Percentiles rank a stretch among this genome's conserved stretches.
Evolutionary conservation across 345 rosid species (phyloP).

Genomic region (Melaleuca alternifolia): DNA sequence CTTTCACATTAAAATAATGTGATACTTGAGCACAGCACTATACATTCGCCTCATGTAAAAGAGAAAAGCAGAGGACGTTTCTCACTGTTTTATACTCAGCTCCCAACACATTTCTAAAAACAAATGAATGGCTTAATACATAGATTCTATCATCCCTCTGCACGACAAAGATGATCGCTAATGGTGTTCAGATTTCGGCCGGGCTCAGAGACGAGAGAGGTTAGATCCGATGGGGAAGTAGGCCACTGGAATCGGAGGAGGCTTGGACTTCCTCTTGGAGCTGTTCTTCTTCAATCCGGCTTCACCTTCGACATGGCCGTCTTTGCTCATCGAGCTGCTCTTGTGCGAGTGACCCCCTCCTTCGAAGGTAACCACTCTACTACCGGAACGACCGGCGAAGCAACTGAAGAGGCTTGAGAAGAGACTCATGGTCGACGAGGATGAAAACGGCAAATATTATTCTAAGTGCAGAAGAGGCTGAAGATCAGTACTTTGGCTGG

Average conservation of each 20-base stretch:
- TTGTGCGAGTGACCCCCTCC: neutral
- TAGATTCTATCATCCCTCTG: neutral
- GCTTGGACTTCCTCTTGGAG: neutral
- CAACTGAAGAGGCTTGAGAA: conserved; percentile 4
- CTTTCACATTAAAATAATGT: neutral
- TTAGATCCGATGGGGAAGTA: conserved; percentile 8
- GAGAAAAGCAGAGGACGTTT: neutral
- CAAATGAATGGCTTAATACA: neutral
- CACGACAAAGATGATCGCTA: neutral
- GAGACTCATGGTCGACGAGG: neutral
- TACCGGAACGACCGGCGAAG: neutral
- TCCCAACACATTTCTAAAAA: neutral
- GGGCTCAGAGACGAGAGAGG: neutral
- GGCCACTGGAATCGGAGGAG: neutral
- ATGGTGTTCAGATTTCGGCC: neutral
- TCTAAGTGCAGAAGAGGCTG: neutral
- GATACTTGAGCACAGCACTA: neutral
- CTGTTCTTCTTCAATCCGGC: neutral
- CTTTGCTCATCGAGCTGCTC: neutral
- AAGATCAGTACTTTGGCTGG: neutral
- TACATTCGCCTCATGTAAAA: neutral
- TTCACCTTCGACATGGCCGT: neutral
- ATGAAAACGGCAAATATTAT: neutral
- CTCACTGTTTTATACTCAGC: neutral
- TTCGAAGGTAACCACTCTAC: neutral